Evolutionary conservation across 306 rosid species (phyloP), one percentile per base, ranked within the genome.

Genomic region (Elaeagnus macrophylla): DNA sequence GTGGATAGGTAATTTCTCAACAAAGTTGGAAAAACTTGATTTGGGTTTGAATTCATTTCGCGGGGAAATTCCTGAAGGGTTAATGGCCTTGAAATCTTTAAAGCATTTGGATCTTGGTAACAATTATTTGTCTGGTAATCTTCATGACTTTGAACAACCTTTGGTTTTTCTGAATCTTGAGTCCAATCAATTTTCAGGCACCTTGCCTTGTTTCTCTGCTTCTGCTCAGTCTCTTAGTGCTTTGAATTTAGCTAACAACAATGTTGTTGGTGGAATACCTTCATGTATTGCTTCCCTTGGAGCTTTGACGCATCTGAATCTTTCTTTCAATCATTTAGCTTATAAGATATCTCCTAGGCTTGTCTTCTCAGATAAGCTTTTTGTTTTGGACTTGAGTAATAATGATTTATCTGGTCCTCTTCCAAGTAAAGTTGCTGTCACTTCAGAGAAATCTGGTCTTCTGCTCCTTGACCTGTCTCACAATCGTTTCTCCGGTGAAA

Each of bases 391-490:
- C 63, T 82, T 93, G 68, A 93, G 99, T 75, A 59, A 84, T 68
- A 93, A 93, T 73, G 94, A 70, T 57, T 55, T 93, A 51, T 73
- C 79, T 12, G 99, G 99, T 71, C 86, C 86, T 70, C 82, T 93
- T 70, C 96, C 96, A 0, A 62, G 75, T 79, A 82, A 73, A 67
- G 74, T 93, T 51, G 94, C 94, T 0, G 85, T 77, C 71, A 77
- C 95, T 7, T 75, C 96, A 5, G 99, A 93, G 40, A 93, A 93
- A 70, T 76, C 85, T 5, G 95, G 95, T 51, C 94, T 93, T 68
- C 85, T 93, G 59, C 83, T 87, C 60, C 94, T 93, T 66, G 99
- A 93, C 77, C 81, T 93, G 62, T 93, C 99, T 45, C 85, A 82
- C 73, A 93, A 93, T 65, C 83, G 69, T 49, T 87, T 93, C 79